A percentile compares a stretch with the other conserved stretches of the same genome.
Conservation (phyloP, 225 moss, liverwort and hornwort genomes). For the Physcomitrium patens region DNA sequence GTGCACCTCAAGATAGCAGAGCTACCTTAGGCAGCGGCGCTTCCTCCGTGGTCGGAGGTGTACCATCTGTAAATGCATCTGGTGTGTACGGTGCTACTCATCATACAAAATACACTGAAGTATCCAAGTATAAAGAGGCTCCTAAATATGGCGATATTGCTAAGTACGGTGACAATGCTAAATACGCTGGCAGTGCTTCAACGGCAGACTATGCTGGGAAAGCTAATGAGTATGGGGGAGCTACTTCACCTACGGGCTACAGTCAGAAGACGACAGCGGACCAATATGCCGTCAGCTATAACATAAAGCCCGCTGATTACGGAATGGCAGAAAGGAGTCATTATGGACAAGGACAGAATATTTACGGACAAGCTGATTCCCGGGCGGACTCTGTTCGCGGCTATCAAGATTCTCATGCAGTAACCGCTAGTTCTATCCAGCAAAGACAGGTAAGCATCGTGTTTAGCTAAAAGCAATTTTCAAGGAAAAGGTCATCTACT, state of each 20-base stretch:
- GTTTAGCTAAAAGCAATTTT: slow-evolving; percentile 9
- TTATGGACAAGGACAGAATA: slow-evolving; percentile 81
- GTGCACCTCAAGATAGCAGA: slow-evolving; percentile 78
- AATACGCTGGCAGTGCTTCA: slow-evolving; percentile 86
- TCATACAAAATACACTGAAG: slow-evolving; percentile 84
- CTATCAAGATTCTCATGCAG: slow-evolving; percentile 82
- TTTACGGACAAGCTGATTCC: slow-evolving; percentile 87
- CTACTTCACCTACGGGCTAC: slow-evolving; percentile 80
- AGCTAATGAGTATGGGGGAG: slow-evolving; percentile 77
- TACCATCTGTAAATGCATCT: slow-evolving; percentile 83
- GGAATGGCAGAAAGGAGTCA: slow-evolving; percentile 83
- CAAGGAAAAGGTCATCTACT: not conserved
- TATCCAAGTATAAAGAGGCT: slow-evolving; percentile 87
- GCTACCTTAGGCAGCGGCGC: slow-evolving; percentile 83
- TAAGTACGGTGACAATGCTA: slow-evolving; percentile 81
- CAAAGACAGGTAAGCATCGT: slow-evolving; percentile 81
- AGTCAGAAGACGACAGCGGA: slow-evolving; percentile 76
- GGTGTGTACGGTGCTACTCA: slow-evolving; percentile 91
- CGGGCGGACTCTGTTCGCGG: slow-evolving; percentile 70
- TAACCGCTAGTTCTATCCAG: slow-evolving; percentile 60
- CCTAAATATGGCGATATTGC: slow-evolving; percentile 63
- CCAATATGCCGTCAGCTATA: slow-evolving; percentile 89
- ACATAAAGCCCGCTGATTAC: slow-evolving; percentile 80
- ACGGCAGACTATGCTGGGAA: slow-evolving; percentile 91
- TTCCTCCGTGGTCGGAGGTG: slow-evolving; percentile 87